Base-by-base conservation (phyloP, 768 basidiomycete species). In the Suillus plorans region DNA sequence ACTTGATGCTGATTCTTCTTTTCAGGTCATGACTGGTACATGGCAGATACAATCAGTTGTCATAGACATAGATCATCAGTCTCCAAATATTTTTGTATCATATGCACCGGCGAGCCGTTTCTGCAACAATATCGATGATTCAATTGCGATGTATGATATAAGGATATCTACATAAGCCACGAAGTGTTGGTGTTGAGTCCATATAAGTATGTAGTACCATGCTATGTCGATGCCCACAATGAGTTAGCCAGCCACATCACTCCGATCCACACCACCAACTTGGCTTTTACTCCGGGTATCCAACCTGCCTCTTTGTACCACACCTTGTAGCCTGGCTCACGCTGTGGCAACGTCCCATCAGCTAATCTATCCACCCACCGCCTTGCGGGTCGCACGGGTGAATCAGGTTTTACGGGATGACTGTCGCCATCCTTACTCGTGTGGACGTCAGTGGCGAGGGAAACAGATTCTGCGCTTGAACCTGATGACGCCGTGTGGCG, bases 231-330 rank as follows among this genome's bases (percentile, higher is more conserved):
- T 66, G 75, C 70, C 86, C 86, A 92, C 12, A 90, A 70, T 55
- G 86, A 69, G 71, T 93, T 94, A 56, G 86, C 70, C 41, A 84
- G 62, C 91, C 91, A 92, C 79, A 93, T 82, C 2, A 80, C 71
- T 18, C 78, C 71, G 13, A 82, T 62, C 31, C 79, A 80, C 42
- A 83, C 68, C 10, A 74, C 73, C 25, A 85, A 67, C 64, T 79
- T 84, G 18, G 80, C 75, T 64, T 78, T 78, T 39, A 82, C 71
- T 50, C 84, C 82, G n/a, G 77, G 73, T 67, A 72, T 72, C 68
- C 78, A 76, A 61, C 76, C 73, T 45, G 70, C 66, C 61, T 69
- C 68, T 13, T 66, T 69, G 9, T 74, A 66, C 77, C 79, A 81
- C 39, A 74, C 60, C 36, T 70, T 70, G 63, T 77, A 73, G 1